Evolutionary conservation across 2,329 filamentous ascomycete species (phyloP), one percentile per base, ranked within the genome.

Genomic region (Ambrosiella cleistominuta): DNA sequence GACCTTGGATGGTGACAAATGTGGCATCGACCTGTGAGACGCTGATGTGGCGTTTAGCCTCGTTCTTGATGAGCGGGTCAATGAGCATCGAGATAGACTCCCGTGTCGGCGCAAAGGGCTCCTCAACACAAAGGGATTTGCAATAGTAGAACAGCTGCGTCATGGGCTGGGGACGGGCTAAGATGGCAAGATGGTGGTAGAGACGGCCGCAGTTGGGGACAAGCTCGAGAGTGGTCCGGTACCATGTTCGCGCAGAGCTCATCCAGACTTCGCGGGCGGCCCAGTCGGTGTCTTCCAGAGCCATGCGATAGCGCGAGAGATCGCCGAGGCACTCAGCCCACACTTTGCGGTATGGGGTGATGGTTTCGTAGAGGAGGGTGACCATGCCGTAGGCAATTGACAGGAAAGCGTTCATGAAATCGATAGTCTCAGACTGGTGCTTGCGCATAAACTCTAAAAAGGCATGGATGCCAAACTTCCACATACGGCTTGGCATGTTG

Each of bases 311-410:
- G 17, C 90, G 75, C 0, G 84, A 85, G 0, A 97, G 70, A 65
- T 97, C 90, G 0, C 91, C 91, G 0, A 97, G 71, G 57, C 90
- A 96, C 63, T 96, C 91, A 7, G 95, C 87, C 91, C 91, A 97
- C 0, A 87, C 95, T 59, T 93, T 86, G 56, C 86, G 79, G 63
- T 95, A 96, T 0, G 79, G 75, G 0, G 86, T 82, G 0, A 95
- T 87, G 0, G 87, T 95, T 64, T 97, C 91, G 60, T 89, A 86
- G 0, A 96, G 70, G 0, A 96, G 69, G 0, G 87, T 85, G 78
- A 96, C 88, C 81, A 95, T 94, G 1, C 85, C 85, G 63, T 96
- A 97, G 0, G 89, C 85, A 13, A 91, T 70, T 62, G 94, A 94
- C 0, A 97, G 88, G 58, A 95, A 97, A 0, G 83, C 82, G 0